Base-by-base conservation (phyloP, 257 asterid species). In the Forsythia suspensa region DNA sequence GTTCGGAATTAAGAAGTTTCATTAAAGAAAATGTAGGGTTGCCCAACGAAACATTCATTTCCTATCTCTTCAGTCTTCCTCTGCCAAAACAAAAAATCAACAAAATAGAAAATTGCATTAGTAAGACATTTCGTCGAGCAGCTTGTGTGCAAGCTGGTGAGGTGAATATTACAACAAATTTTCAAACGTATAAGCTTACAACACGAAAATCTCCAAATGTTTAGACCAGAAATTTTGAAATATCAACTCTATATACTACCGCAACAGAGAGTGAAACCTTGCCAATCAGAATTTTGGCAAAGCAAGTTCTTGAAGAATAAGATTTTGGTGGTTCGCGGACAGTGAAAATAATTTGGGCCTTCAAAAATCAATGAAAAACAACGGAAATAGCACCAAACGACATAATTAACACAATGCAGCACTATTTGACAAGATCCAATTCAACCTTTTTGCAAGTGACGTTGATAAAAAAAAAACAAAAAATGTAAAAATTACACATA, bases 31-130 rank as follows among this genome's bases (percentile, higher is more conserved):
- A 59, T 41, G 79, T 8, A 8, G 77, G 41, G 68, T 79, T 85
- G 76, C 79, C 73, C 71, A 82, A 78, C 10, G 88, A 80, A 59
- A 83, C 72, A 44, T 81, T 78, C 91, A 89, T 89, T 46, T 71
- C 74, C 77, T 41, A 20, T 46, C 79, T 39, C 29, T 18, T 39
- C 43, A 71, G 37, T 63, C 72, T 80, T 77, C 76, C 80, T 77
- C 82, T 48, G 77, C 71, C 16, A 44, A 70, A 38, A 71, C 16
- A 69, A 61, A 21, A 13, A 69, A 36, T 21, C 66, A 72, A 8
- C 11, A 44, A 36, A 57, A 18, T 37, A 29, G 61, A 36, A 72
- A 72, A 73, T 15, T 8, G 29, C 11, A 71, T 74, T 67, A 8
- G 72, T 76, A 68, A 29, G 8, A 77, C 80, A 82, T 82, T 59